Base-by-base conservation (phyloP, 768 basidiomycete species). In the Lentinula detonsa region DNA sequence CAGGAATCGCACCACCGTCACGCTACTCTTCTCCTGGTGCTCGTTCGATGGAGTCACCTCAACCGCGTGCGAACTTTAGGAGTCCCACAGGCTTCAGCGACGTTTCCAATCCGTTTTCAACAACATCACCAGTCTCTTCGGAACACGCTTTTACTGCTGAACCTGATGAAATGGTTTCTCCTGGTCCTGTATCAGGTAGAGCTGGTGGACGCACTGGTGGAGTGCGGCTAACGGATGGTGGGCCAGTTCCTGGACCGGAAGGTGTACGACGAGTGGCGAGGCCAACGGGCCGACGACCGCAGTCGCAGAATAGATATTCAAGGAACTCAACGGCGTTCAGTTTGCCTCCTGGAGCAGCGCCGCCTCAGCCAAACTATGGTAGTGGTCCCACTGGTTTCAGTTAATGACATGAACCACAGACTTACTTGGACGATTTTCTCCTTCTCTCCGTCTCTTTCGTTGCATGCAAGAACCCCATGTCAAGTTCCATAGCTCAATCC, bases 251-350 rank as follows among this genome's bases (percentile, higher is more conserved):
- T 43, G 82, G 83, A 39, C 82, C 85, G 8, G 86, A 90, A 16
- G 88, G 89, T 57, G 93, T 94, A 31, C 82, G 93, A 43, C 75
- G 93, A 61, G 90, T 95, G 31, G 82, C 90, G 51, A 77, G 91
- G 66, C 84, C 81, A 51, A 68, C 76, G 8, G 74, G 74, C 42
- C 79, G 86, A 65, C 76, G 90, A 49, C 81, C 86, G 13, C 77
- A 82, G 31, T 85, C 88, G 35, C 84, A 84, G 74, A 88, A 89
- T 69, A 78, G 90, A 31, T 92, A 90, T 72, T 91, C 90, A 58
- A 81, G 91, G 39, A 73, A 76, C 28, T 83, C 84, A 23, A 76
- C 78, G 35, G 73, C 68, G 45, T 80, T 73, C 65, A 78, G 65
- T 59, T 78, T 91, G 10, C 91, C 91, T 2, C 88, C 91, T 4